Evolutionary conservation across 2,329 filamentous ascomycete genomes (phyloP).

Genomic region (Microdochium trichocladiopsis): DNA sequence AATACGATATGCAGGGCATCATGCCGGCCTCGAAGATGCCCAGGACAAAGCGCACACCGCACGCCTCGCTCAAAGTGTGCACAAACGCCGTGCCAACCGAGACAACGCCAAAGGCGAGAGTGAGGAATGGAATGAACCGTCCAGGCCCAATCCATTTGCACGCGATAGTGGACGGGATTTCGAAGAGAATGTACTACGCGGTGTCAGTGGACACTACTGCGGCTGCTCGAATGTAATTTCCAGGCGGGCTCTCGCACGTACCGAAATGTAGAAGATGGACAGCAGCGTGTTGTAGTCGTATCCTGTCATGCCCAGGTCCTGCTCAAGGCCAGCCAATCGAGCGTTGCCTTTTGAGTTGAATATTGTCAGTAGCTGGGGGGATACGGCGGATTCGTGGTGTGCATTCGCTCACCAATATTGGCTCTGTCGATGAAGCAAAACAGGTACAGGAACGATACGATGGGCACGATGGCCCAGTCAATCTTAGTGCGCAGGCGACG

Average conservation of each 20-base stretch:
- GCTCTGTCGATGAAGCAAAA: slow-evolving; percentile 67
- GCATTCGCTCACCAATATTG: slow-evolving; percentile 49
- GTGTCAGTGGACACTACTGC: neutral
- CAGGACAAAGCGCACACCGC: slow-evolving; percentile 59
- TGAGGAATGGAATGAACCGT: slow-evolving; percentile 60
- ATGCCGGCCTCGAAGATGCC: slow-evolving; percentile 68
- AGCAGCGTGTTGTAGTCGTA: slow-evolving; percentile 66
- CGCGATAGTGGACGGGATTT: slow-evolving; percentile 60
- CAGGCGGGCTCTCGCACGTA: too few relatives aligned
- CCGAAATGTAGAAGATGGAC: slow-evolving; percentile 61
- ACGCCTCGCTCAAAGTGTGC: slow-evolving; percentile 39
- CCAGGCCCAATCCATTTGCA: slow-evolving; percentile 68
- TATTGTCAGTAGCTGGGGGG: neutral
- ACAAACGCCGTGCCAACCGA: slow-evolving; percentile 63
- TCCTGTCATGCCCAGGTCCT: slow-evolving; percentile 48
- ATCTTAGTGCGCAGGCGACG: slow-evolving; percentile 51
- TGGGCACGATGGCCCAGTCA: slow-evolving; percentile 55
- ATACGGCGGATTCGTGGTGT: neutral
- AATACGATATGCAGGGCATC: slow-evolving; percentile 69
- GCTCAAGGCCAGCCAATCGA: slow-evolving; percentile 56
- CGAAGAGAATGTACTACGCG: slow-evolving; percentile 59
- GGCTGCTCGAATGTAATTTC: too few relatives aligned
- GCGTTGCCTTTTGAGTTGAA: slow-evolving; percentile 52
- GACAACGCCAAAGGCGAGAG: slow-evolving; percentile 54
- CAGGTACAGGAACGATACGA: slow-evolving; percentile 56